Conservation (phyloP, 2,329 filamentous ascomycete species). For the Neofusicoccum parvum region DNA sequence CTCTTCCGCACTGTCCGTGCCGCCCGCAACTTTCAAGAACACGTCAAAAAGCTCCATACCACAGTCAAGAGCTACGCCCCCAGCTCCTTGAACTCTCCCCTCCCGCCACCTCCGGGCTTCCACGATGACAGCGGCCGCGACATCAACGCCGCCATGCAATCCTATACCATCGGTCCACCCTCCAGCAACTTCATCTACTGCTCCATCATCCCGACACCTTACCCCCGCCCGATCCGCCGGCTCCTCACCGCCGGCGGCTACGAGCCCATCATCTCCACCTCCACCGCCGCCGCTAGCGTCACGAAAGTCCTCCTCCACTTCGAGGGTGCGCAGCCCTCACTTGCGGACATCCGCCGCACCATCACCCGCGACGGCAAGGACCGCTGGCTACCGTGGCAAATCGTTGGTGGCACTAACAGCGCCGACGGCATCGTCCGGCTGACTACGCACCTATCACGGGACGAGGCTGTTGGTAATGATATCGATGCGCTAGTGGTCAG, state of each 20-base stretch:
- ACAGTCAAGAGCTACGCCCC: constrained; percentile 50
- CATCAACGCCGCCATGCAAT: neutral
- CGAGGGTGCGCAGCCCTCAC: constrained; percentile 37
- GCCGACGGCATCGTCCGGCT: constrained; percentile 26
- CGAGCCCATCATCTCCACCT: neutral
- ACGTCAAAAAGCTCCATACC: constrained; percentile 55
- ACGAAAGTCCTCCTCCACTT: constrained; percentile 31
- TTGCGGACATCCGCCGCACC: constrained; percentile 32
- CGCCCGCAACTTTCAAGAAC: constrained; percentile 63
- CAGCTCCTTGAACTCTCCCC: constrained; percentile 43
- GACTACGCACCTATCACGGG: neutral
- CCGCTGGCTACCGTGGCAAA: constrained; percentile 37
- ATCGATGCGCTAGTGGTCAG: constrained; percentile 33
- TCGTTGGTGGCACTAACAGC: constrained; percentile 31
- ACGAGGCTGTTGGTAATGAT: neutral
- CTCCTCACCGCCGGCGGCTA: constrained; percentile 18
- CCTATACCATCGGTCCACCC: constrained; percentile 8
- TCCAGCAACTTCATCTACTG: constrained; percentile 29
- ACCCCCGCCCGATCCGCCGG: constrained; percentile 21
- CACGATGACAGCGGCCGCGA: constrained; percentile 47
- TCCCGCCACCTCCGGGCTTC: constrained; percentile 47
- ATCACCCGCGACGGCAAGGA: constrained; percentile 34
- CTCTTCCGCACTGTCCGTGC: constrained; percentile 65
- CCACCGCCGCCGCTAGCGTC: neutral
- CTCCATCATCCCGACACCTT: constrained; percentile 27